Percentiles rank a stretch among this genome's conserved stretches.
Evolutionary conservation across 202 grass and related monocot genomes (phyloP).

Genomic region (Saccharum hybrid): DNA sequence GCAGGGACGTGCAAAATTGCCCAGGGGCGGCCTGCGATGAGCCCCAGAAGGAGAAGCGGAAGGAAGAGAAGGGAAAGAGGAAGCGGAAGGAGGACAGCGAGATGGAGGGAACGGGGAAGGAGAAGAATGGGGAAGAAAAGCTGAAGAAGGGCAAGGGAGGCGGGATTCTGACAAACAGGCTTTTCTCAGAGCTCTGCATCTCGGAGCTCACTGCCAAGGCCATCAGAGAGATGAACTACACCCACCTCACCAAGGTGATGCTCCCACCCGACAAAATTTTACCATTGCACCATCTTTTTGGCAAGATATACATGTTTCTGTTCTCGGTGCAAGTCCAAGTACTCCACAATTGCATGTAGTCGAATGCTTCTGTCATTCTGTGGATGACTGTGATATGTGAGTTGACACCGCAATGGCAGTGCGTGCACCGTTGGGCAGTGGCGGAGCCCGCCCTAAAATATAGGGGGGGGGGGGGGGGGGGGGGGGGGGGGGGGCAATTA

Average conservation of each 20-base stretch:
- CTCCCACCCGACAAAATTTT: background rate
- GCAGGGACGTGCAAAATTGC: too few relatives aligned
- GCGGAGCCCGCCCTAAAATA: too few relatives aligned
- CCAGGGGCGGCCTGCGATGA: background rate
- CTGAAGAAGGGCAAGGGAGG: conserved; percentile 42
- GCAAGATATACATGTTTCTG: background rate
- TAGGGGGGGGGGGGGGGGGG: too few relatives aligned
- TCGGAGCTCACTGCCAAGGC: conserved; percentile 70
- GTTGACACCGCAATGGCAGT: too few relatives aligned
- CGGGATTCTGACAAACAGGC: conserved; percentile 66
- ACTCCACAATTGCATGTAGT: background rate
- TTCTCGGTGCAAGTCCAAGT: background rate
- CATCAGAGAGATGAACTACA: conserved; percentile 85
- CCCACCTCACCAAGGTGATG: conserved; percentile 73
- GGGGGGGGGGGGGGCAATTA: too few relatives aligned
- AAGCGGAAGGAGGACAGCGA: background rate
- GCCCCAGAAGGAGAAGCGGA: background rate
- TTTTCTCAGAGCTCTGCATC: conserved; percentile 65
- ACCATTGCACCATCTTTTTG: background rate
- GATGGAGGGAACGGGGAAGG: background rate
- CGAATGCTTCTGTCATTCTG: background rate
- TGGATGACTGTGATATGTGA: background rate
- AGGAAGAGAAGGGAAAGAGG: background rate
- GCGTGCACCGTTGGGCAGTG: too few relatives aligned
- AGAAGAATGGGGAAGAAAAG: background rate